Percentiles rank a stretch among this genome's conserved stretches.
phyloP scores from a whole-genome alignment of 306 rosid genomes.

The Lagenaria siceraria region DNA sequence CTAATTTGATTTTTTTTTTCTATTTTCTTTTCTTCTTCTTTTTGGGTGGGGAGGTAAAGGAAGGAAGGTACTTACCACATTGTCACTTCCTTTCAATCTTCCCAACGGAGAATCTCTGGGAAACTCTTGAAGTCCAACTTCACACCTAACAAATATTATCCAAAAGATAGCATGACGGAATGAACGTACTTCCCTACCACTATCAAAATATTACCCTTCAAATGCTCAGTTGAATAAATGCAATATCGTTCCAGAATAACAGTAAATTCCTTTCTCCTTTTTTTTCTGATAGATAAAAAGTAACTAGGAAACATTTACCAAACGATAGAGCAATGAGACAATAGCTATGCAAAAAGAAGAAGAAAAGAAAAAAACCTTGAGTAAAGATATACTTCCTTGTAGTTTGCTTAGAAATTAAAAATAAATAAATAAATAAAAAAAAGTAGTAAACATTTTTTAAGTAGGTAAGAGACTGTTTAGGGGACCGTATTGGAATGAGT shows the following conservation, averaged over 20 bases:
- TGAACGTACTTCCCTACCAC: background rate
- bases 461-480: too few species aligned
- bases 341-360: background rate
- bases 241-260: background rate
- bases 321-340: background rate
- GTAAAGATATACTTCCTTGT: background rate
- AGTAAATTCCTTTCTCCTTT: background rate
- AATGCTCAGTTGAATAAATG: background rate
- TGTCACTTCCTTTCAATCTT: constrained; percentile 94
- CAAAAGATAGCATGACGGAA: background rate
- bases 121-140: constrained; percentile 86
- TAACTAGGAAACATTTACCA: background rate
- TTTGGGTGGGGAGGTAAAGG: background rate
- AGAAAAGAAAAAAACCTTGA: too few species aligned
- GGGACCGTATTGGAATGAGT: too few species aligned
- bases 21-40: background rate
- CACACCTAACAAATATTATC: constrained; percentile 35
- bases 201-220: background rate
- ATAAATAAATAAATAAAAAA: too few species aligned
- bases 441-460: background rate
- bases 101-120: constrained; percentile 68
- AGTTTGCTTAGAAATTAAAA: background rate
- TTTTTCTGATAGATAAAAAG: background rate
- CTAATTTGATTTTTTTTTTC: background rate
- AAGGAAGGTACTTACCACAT: constrained; percentile 43